Conservation (phyloP, 2,329 filamentous ascomycete species). For the Aspergillus eucalypticola region DNA sequence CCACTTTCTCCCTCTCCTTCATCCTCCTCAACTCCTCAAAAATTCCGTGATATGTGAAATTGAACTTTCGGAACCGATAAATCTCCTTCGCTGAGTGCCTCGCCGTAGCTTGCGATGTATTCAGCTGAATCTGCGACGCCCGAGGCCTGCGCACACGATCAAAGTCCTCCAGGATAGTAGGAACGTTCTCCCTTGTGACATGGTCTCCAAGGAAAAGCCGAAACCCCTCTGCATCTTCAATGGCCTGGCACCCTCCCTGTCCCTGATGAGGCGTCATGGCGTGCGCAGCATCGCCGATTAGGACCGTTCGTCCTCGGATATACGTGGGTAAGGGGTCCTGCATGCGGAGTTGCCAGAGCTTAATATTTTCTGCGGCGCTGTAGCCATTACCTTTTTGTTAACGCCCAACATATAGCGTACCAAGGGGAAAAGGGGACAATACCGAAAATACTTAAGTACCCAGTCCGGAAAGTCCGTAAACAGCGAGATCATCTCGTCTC, state of each 20-base stretch:
- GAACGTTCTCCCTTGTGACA: not conserved
- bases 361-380: conserved; percentile 10
- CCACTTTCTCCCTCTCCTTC: not conserved
- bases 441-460: not conserved
- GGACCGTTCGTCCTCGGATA: conserved; percentile 20
- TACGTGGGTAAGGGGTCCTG: conserved; percentile 17
- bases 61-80: not conserved
- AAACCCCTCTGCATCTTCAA: conserved; percentile 18
- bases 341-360: conserved; percentile 14
- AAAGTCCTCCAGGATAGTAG: conserved; percentile 7
- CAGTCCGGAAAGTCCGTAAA: not conserved
- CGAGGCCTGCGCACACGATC: conserved; percentile 10
- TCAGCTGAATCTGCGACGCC: conserved; percentile 10
- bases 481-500: not conserved
- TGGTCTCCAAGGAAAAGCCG: conserved; percentile 1
- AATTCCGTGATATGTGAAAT: conserved; percentile 13
- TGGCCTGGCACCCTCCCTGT: conserved; percentile 15
- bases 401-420: not conserved
- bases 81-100: conserved; percentile 1
- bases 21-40: not conserved
- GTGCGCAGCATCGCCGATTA: conserved; percentile 27
- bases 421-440: not conserved
- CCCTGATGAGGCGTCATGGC: conserved; percentile 27
- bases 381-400: not conserved
- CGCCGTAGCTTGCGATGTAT: not conserved